Evolutionary conservation across 2,329 filamentous ascomycete species (phyloP).

Genomic region (Saccharata proteae): DNA sequence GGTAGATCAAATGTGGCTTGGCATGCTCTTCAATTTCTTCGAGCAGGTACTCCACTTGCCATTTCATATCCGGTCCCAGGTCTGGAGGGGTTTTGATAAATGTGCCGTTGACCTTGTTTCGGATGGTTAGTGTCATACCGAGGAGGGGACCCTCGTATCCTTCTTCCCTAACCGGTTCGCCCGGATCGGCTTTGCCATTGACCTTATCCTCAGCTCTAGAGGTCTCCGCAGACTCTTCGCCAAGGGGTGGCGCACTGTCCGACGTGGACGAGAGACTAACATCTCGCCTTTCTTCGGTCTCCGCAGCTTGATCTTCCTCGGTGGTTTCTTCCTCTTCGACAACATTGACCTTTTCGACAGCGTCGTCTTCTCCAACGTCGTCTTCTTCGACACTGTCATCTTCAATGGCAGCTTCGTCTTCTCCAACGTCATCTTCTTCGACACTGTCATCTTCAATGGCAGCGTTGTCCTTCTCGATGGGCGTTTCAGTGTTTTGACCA

Average conservation of each 20-base stretch:
- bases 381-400: slow-evolving; percentile 13
- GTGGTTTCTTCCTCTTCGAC: slow-evolving; percentile 12
- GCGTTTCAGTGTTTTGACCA: slow-evolving; percentile 6
- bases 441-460: too few relatives aligned
- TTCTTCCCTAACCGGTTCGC: too few relatives aligned
- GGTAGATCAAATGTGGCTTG: background rate
- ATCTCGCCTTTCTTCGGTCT: slow-evolving; percentile 2
- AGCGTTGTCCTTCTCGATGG: slow-evolving; percentile 9
- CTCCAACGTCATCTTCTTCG: slow-evolving; percentile 21
- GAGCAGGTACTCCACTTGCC: slow-evolving; percentile 59
- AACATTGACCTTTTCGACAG: background rate
- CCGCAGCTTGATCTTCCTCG: slow-evolving; percentile 9
- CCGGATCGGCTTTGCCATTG: too few relatives aligned
- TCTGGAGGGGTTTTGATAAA: slow-evolving; percentile 49
- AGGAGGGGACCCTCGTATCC: slow-evolving; percentile 30
- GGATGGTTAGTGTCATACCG: slow-evolving; percentile 59
- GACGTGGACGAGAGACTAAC: too few relatives aligned
- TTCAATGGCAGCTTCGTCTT: slow-evolving; percentile 14
- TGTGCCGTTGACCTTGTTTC: slow-evolving; percentile 58
- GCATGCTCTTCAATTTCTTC: slow-evolving; percentile 1
- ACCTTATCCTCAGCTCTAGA: too few relatives aligned
- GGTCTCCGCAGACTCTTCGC: too few relatives aligned
- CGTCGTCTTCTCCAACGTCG: too few relatives aligned
- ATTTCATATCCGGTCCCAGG: slow-evolving; percentile 38
- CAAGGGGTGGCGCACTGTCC: too few relatives aligned